These are phyloP conservation scores for Hymenochaete sp. DNA, from an alignment of 1,284 basidiomycete genomes.

Conservation along the genomic window DNA sequence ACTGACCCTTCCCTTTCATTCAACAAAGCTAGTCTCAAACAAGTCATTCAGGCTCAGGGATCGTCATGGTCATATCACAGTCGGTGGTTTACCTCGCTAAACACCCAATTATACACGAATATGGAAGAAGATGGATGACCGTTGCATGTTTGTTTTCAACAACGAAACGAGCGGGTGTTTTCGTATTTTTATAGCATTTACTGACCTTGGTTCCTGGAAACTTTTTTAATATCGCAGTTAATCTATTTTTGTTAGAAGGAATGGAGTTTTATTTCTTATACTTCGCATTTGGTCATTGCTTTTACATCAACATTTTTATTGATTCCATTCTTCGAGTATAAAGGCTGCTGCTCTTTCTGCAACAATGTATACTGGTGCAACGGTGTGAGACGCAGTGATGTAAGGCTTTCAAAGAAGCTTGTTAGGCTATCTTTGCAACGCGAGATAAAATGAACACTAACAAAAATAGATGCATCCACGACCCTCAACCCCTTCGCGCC, in stretches of 20 bases:
- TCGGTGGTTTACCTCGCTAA: constrained; percentile 4
- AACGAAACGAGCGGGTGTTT: too few species aligned
- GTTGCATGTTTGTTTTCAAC: too few species aligned
- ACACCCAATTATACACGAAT: constrained; percentile 4
- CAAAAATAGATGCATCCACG: constrained; percentile 32
- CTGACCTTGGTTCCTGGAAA: too few species aligned
- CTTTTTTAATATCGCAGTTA: too few species aligned
- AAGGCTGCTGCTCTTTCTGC: constrained; percentile 24
- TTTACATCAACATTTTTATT: too few species aligned
- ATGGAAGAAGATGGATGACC: constrained; percentile 3
- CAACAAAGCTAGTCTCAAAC: constrained; percentile 28
- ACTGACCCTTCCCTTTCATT: constrained; percentile 34
- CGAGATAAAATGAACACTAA: constrained; percentile 16
- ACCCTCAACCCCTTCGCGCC: constrained; percentile 28
- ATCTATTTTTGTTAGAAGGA: too few species aligned
- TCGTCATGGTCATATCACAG: constrained; percentile 12
- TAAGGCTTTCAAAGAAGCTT: constrained; percentile 19
- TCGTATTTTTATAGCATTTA: too few species aligned
- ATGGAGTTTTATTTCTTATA: too few species aligned
- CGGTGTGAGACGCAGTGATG: constrained; percentile 21
- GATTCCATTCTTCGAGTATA: constrained; percentile 19
- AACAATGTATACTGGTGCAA: constrained; percentile 21
- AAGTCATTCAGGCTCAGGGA: constrained; percentile 27
- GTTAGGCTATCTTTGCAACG: background rate
- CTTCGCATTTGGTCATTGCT: too few species aligned